Percentiles rank a stretch among this genome's conserved stretches.
These are phyloP conservation scores for Coriolopsis trogii DNA, from an alignment of 1,284 basidiomycete genomes.

Conservation along the genomic window DNA sequence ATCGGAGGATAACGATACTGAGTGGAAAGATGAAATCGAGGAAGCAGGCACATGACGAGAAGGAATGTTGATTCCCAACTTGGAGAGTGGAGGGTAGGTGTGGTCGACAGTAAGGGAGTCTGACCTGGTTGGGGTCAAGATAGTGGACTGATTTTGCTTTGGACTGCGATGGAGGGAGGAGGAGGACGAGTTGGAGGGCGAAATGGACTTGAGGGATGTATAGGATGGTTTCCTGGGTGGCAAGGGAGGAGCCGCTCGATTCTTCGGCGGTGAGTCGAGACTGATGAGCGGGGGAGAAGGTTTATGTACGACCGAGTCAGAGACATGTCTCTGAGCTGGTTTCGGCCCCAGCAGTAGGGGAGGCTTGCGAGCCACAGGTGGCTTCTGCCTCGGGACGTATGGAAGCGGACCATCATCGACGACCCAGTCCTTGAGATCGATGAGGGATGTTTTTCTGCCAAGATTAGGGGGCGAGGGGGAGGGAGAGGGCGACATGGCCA, in stretches of 20 bases:
- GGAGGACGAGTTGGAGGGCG: slow-evolving; percentile 35
- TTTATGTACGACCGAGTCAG: slow-evolving; percentile 22
- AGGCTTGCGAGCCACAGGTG: slow-evolving; percentile 18
- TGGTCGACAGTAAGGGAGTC: slow-evolving; percentile 56
- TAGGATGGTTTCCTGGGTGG: slow-evolving; percentile 68
- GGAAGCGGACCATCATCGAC: slow-evolving; percentile 57
- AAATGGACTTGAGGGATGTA: slow-evolving; percentile 48
- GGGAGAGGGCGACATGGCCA: slow-evolving; percentile 37
- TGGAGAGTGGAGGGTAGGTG: slow-evolving; percentile 54
- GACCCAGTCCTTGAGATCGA: slow-evolving; percentile 77
- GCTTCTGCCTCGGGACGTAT: slow-evolving; percentile 32
- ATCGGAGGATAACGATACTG: slow-evolving; percentile 77
- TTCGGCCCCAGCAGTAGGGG: slow-evolving; percentile 16
- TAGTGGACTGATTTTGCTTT: slow-evolving; percentile 8
- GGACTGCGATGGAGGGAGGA: slow-evolving; percentile 30
- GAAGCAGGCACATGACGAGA: slow-evolving; percentile 60
- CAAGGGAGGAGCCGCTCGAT: slow-evolving; percentile 49
- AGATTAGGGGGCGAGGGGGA: slow-evolving; percentile 60
- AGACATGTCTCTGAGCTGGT: slow-evolving; percentile 26
- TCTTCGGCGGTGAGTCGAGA: slow-evolving; percentile 45
- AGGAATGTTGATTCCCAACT: slow-evolving; percentile 38
- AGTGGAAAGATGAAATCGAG: slow-evolving; percentile 80
- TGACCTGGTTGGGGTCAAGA: slow-evolving; percentile 6
- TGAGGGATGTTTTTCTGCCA: slow-evolving; percentile 60
- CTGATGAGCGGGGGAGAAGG: slow-evolving; percentile 53